These are phyloP conservation scores for Tulasnella calospora DNA, from an alignment of 768 basidiomycete genomes.

Conservation along the genomic window DNA sequence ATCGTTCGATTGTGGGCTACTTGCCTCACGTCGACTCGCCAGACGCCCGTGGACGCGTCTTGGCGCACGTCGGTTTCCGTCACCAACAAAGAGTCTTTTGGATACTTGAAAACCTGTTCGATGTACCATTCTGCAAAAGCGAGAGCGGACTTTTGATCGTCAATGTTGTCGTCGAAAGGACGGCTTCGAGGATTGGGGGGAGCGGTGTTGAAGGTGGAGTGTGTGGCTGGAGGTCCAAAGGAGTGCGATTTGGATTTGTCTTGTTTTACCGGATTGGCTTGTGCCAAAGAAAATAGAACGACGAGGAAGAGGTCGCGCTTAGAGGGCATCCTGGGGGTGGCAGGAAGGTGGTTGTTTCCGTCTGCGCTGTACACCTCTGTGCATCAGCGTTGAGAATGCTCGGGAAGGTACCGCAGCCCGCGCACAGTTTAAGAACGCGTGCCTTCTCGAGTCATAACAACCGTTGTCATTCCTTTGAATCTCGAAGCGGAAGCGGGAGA, in stretches of 20 bases:
- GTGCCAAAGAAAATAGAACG: neutral
- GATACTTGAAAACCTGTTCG: slow-evolving; percentile 43
- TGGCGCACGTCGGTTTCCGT: slow-evolving; percentile 75
- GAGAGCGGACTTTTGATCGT: slow-evolving; percentile 43
- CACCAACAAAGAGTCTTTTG: slow-evolving; percentile 41
- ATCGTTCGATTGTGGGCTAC: slow-evolving; percentile 62
- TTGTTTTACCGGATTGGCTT: neutral
- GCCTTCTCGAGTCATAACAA: too few relatives aligned
- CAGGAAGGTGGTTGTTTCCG: too few relatives aligned
- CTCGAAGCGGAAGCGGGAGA: too few relatives aligned
- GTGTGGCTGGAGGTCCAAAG: slow-evolving; percentile 76
- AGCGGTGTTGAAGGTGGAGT: slow-evolving; percentile 45
- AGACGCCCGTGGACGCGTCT: slow-evolving; percentile 74
- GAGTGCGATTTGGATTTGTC: slow-evolving; percentile 49
- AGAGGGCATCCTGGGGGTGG: neutral
- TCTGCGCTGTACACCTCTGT: too few relatives aligned
- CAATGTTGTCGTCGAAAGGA: slow-evolving; percentile 34
- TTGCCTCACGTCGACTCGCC: slow-evolving; percentile 85
- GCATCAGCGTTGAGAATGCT: too few relatives aligned
- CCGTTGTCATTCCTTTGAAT: too few relatives aligned
- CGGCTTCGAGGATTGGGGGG: slow-evolving; percentile 36
- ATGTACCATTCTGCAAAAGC: slow-evolving; percentile 63
- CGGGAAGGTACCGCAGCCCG: too few relatives aligned
- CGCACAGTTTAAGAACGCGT: too few relatives aligned
- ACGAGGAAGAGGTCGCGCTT: neutral